phyloP scores from a whole-genome alignment of 768 basidiomycete species.

The Lactarius tabidus region DNA sequence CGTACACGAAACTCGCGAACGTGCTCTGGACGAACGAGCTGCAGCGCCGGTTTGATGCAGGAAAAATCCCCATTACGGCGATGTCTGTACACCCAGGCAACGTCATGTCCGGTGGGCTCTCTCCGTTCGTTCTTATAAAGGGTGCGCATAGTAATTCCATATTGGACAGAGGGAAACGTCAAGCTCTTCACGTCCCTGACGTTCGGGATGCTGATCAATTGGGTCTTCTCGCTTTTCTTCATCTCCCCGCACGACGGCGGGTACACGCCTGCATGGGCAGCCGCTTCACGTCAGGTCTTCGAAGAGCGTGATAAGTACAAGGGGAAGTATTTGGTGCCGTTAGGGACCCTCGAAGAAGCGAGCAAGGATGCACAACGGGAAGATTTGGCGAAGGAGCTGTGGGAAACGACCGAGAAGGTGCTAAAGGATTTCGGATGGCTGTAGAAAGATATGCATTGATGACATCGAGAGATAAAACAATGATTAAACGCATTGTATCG shows the following conservation, averaged over 20 bases:
- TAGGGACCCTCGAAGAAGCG: constrained; percentile 32
- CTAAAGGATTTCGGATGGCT: constrained; percentile 14
- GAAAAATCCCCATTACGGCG: constrained; percentile 37
- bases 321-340: constrained; percentile 38
- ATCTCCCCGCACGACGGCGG: constrained; percentile 34
- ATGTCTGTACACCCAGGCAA: constrained; percentile 43
- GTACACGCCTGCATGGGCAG: constrained; percentile 39
- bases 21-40: constrained; percentile 48
- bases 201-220: constrained; percentile 14
- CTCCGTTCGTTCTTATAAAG: not conserved
- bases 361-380: constrained; percentile 32
- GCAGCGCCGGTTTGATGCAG: constrained; percentile 42
- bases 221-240: constrained; percentile 29
- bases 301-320: constrained; percentile 35
- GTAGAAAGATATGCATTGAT: not conserved
- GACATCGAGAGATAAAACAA: not conserved
- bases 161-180: constrained; percentile 22
- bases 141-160: not conserved
- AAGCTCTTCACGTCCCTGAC: constrained; percentile 21
- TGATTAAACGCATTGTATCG: not conserved
- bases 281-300: constrained; percentile 36
- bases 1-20: constrained; percentile 47
- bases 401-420: constrained; percentile 35
- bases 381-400: constrained; percentile 39
- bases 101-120: constrained; percentile 35